Conservation (phyloP, 495 filamentous ascomycete species). For the Glarea lozoyensis region DNA sequence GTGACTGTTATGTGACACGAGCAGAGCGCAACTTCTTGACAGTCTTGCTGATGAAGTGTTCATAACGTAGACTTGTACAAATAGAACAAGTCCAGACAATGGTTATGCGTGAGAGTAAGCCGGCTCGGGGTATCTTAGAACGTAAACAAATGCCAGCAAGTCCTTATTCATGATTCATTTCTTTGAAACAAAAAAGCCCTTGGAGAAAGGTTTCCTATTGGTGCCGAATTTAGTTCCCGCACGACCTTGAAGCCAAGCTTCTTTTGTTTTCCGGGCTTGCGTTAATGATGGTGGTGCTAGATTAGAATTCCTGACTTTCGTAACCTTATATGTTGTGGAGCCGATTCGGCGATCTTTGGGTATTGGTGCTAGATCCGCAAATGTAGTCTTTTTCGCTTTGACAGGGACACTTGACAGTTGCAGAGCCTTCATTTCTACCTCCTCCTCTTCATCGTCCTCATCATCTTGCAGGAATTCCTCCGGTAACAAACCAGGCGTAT, state of each 20-base stretch:
- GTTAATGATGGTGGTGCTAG: constrained; percentile 16
- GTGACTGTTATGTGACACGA: too few species aligned
- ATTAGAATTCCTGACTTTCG: constrained; percentile 3
- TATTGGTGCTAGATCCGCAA: constrained; percentile 11
- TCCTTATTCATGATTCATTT: not conserved
- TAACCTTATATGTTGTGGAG: constrained; percentile 16
- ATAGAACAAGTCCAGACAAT: too few species aligned
- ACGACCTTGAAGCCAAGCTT: constrained; percentile 18
- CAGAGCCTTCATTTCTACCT: not conserved
- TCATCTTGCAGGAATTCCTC: not conserved
- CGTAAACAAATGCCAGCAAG: too few species aligned
- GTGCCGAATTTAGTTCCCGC: not conserved
- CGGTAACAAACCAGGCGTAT: too few species aligned
- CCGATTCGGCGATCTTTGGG: constrained; percentile 18
- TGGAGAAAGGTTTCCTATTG: constrained; percentile 11
- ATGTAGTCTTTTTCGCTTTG: constrained; percentile 18
- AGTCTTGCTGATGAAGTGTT: too few species aligned
- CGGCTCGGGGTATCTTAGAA: too few species aligned
- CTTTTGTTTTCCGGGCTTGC: constrained; percentile 13
- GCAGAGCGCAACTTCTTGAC: too few species aligned
- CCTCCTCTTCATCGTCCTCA: constrained; percentile 1
- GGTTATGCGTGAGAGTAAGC: too few species aligned
- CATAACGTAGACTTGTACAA: too few species aligned
- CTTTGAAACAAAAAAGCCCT: constrained; percentile 12
- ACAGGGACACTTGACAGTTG: not conserved